Evolutionary conservation across 768 basidiomycete genomes (phyloP), one percentile per base, ranked within the genome.

Genomic region (Boletus sensibilis): DNA sequence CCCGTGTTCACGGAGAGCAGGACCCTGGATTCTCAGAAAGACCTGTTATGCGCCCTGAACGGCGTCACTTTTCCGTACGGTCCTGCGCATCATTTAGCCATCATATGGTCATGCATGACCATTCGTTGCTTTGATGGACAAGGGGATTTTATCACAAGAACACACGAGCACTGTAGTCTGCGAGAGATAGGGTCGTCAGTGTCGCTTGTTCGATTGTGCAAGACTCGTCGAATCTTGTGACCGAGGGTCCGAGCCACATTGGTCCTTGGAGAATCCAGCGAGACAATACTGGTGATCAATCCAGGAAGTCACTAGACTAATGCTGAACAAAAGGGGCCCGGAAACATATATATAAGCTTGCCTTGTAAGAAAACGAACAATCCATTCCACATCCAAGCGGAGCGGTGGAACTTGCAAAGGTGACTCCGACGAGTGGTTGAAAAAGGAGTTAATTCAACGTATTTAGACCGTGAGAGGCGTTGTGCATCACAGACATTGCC

Each of bases 391-490:
- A n/a, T 25, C 20, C 50, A 18, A 27, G 7, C 21, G 20, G 12
- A 10, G n/a, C 10, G 18, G 10, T 42, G 8, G 18, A 42, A 27
- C 37, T 27, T 27, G 13, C 4, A 14, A 37, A n/a, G 21, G 16
- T 39, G 44, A 25, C 18, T 13, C 20, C 35, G 10, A 21, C 9
- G 4, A 25, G 8, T 4, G 27, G 34, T 9, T 23, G 33, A 9
- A 56, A 58, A 37, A 67, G 62, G 63, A 59, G 59, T 20, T 56
- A 68, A 59, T 62, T 59, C 50, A 20, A 34, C 59, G 21, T 53
- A 59, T 65, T 56, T 66, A 57, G 66, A 67, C 66, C 66, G 66
- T 68, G 66, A 59, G 66, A 67, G 58, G 64, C 34, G 25, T 4
- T 44, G 33, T 40, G 27, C 13, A 40, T 16, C 25, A 54, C 45